Percentiles rank a stretch among this genome's conserved stretches.
phyloP scores from a whole-genome alignment of 495 filamentous ascomycete genomes.

The Lindgomyces ingoldianus region DNA sequence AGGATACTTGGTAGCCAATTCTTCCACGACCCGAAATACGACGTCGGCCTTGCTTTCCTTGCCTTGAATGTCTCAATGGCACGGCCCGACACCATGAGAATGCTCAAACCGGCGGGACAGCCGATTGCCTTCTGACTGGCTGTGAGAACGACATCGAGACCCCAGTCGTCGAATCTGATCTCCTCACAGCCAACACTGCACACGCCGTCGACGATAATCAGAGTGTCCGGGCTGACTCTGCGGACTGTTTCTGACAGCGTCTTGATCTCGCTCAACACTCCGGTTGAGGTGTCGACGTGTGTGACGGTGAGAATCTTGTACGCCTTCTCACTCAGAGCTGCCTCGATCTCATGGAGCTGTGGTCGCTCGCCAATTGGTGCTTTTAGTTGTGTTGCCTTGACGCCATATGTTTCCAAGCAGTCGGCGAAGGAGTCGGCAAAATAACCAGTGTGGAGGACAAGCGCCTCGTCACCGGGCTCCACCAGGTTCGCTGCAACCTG shows the following conservation, averaged over 20 bases:
- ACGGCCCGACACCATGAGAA: constrained; percentile 85
- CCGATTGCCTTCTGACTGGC: constrained; percentile 97
- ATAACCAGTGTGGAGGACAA: constrained; percentile 95
- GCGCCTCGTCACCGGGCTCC: constrained; percentile 83
- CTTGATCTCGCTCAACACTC: constrained; percentile 89
- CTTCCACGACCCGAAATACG: constrained; percentile 93
- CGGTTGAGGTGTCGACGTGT: constrained; percentile 95
- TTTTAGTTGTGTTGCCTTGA: constrained; percentile 82
- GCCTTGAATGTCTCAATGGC: constrained; percentile 80
- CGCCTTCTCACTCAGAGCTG: constrained; percentile 79
- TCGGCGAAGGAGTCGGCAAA: constrained; percentile 94
- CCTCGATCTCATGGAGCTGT: constrained; percentile 82
- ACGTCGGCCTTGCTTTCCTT: constrained; percentile 73
- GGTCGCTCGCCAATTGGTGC: constrained; percentile 86
- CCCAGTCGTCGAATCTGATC: constrained; percentile 93
- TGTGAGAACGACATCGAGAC: constrained; percentile 87
- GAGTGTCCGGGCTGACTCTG: constrained; percentile 81
- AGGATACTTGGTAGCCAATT: constrained; percentile 87
- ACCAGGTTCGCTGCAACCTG: constrained; percentile 86
- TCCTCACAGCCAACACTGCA: constrained; percentile 96
- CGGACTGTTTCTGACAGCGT: constrained; percentile 77
- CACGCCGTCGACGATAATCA: constrained; percentile 91
- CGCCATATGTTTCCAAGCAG: constrained; percentile 88
- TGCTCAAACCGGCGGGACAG: constrained; percentile 87
- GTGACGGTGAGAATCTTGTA: constrained; percentile 94